Percentiles rank a stretch among this genome's conserved stretches.
These are phyloP conservation scores for Tetrahymena thermophila DNA, from an alignment of 73 alveolate species.

Conservation along the genomic window DNA sequence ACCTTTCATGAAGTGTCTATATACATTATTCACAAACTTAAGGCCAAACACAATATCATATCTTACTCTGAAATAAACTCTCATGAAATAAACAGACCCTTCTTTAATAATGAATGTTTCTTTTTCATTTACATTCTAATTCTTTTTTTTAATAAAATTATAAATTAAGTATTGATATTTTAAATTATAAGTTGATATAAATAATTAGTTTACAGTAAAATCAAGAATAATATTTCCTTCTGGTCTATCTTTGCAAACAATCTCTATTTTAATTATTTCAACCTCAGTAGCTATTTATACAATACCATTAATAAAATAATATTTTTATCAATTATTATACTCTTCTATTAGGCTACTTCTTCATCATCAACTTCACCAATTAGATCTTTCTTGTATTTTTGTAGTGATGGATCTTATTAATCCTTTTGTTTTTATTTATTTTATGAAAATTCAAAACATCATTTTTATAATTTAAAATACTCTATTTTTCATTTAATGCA, in stretches of 20 bases:
- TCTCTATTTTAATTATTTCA: conserved; percentile 29
- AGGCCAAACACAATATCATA: conserved; percentile 55
- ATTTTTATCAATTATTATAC: background rate
- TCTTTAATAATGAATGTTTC: conserved; percentile 36
- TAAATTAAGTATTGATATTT: too few species aligned
- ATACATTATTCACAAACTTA: conserved; percentile 39
- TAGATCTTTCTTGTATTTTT: conserved; percentile 6
- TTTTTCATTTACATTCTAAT: conserved; percentile 9
- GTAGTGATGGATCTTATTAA: conserved; percentile 19
- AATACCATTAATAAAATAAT: background rate
- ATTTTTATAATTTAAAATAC: background rate
- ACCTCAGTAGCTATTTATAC: conserved; percentile 45
- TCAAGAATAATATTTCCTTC: conserved; percentile 25
- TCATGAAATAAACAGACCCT: conserved; percentile 12
- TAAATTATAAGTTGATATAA: background rate
- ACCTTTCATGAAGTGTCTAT: conserved; percentile 24
- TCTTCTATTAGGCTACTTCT: background rate
- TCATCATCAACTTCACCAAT: conserved; percentile 28
- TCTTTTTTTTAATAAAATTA: background rate
- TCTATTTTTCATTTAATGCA: background rate
- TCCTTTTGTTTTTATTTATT: background rate
- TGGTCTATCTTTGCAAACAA: conserved; percentile 16
- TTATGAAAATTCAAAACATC: background rate
- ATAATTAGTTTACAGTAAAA: background rate
- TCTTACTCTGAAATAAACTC: conserved; percentile 50